A percentile compares a stretch with the other conserved stretches of the same genome.
Conservation (phyloP, 148 eudicot species). For the Cornus controversa region DNA sequence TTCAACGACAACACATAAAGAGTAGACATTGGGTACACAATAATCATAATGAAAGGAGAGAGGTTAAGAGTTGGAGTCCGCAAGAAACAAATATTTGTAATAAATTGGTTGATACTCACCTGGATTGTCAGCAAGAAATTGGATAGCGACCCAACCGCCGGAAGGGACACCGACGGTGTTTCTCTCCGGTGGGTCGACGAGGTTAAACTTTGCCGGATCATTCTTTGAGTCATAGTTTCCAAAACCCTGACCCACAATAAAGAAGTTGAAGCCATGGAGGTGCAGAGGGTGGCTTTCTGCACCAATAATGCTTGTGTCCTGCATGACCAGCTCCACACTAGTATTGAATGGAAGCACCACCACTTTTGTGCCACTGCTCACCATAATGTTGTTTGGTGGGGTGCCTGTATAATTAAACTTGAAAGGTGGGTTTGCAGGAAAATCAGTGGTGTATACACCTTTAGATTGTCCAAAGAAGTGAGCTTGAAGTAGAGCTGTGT, state of each 20-base stretch:
- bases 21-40: too few relatives aligned
- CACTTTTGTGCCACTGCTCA: conserved; percentile 40
- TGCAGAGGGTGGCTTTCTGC: conserved; percentile 61
- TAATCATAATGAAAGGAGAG: too few relatives aligned
- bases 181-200: conserved; percentile 56
- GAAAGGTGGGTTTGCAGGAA: conserved; percentile 37
- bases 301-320: conserved; percentile 54
- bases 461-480: conserved; percentile 35
- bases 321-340: conserved; percentile 54
- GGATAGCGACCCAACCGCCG: conserved; percentile 66
- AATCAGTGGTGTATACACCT: conserved; percentile 44
- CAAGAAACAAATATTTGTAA: too few relatives aligned
- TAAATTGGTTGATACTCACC: conserved; percentile 18
- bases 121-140: conserved; percentile 60
- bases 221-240: conserved; percentile 50
- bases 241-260: conserved; percentile 56
- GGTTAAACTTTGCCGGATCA: conserved; percentile 48
- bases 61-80: too few relatives aligned
- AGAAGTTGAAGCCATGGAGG: conserved; percentile 62
- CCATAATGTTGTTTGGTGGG: conserved; percentile 49
- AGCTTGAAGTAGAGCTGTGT: conserved; percentile 45
- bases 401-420: conserved; percentile 53
- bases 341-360: conserved; percentile 46
- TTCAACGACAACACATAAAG: too few relatives aligned
- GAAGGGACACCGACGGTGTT: conserved; percentile 57